Conservation (phyloP, 1,284 basidiomycete species). For the Hymenochaete sp. region DNA sequence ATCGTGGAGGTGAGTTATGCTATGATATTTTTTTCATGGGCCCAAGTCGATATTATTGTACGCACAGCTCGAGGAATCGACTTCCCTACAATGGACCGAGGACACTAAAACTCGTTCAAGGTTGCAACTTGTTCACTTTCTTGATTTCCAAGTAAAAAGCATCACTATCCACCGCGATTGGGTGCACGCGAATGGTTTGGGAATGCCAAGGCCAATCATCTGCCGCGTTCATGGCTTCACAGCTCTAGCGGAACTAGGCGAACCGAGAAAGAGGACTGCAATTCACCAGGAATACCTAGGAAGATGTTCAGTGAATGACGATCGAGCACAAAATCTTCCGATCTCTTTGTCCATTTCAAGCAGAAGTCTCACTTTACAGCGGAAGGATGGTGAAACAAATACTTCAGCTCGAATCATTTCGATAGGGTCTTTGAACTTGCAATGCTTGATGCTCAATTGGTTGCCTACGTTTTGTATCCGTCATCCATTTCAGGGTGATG, state of each 20-base stretch:
- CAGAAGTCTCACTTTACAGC: constrained; percentile 30
- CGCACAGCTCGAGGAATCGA: no score
- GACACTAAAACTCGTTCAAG: no score
- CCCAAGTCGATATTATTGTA: no score
- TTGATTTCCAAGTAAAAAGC: no score
- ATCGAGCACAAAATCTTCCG: no score
- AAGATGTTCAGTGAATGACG: constrained; percentile 24
- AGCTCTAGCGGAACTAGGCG: constrained; percentile 32
- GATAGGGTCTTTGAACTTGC: constrained; percentile 35
- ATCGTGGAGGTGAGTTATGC: no score
- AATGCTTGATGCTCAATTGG: constrained; percentile 42
- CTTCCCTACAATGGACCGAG: no score
- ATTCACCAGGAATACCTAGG: constrained; percentile 51
- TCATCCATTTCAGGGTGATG: constrained; percentile 43
- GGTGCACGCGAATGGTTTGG: no score
- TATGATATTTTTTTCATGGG: no score
- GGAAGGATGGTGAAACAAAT: constrained; percentile 4
- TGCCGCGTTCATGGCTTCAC: constrained; percentile 5
- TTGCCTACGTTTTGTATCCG: constrained; percentile 18
- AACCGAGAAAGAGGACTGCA: constrained; percentile 33
- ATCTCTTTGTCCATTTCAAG: no score
- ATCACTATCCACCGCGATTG: no score
- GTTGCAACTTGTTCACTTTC: no score
- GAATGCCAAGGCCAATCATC: constrained; percentile 11
- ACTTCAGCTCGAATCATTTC: constrained; percentile 35